Percentiles rank a stretch among this genome's conserved stretches.
Conservation (phyloP, 2,329 filamentous ascomycete species). For the Hymenoscyphus fraxineus region DNA sequence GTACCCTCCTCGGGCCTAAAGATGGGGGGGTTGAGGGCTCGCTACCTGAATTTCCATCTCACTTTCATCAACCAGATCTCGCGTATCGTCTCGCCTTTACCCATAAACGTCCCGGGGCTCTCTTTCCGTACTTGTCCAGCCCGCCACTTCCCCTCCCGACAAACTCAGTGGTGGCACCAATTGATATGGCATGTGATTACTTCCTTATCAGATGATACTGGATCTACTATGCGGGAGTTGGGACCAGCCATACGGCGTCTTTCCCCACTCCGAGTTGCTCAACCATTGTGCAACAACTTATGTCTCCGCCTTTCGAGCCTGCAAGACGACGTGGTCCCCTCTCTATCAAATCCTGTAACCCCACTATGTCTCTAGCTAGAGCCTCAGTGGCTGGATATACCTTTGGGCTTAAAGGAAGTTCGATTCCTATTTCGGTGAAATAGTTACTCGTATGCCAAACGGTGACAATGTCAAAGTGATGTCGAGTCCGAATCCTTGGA, state of each 20-base stretch:
- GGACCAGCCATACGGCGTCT: conserved; percentile 10
- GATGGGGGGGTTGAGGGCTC: background rate
- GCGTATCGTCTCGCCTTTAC: conserved; percentile 8
- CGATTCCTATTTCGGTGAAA: conserved; percentile 5
- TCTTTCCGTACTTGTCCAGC: background rate
- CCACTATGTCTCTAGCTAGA: conserved; percentile 14
- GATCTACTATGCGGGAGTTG: conserved; percentile 5
- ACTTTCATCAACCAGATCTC: background rate
- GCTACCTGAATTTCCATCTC: background rate
- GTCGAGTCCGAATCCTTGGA: conserved; percentile 9
- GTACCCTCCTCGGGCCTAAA: background rate
- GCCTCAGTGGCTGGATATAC: conserved; percentile 11
- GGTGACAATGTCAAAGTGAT: conserved; percentile 8
- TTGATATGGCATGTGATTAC: conserved; percentile 8
- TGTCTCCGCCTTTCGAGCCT: conserved; percentile 10
- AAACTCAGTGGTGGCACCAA: background rate
- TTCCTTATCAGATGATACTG: conserved; percentile 8
- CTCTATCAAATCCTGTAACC: conserved; percentile 8
- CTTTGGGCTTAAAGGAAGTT: conserved; percentile 5
- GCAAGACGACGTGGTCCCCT: conserved; percentile 11
- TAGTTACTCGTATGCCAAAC: background rate
- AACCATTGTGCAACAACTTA: background rate
- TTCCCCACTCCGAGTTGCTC: conserved; percentile 10
- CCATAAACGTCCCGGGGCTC: background rate
- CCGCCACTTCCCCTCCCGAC: conserved; percentile 7